These are phyloP conservation scores for Penicillium polonicum DNA, from an alignment of 2,329 filamentous ascomycete genomes.

Conservation along the genomic window DNA sequence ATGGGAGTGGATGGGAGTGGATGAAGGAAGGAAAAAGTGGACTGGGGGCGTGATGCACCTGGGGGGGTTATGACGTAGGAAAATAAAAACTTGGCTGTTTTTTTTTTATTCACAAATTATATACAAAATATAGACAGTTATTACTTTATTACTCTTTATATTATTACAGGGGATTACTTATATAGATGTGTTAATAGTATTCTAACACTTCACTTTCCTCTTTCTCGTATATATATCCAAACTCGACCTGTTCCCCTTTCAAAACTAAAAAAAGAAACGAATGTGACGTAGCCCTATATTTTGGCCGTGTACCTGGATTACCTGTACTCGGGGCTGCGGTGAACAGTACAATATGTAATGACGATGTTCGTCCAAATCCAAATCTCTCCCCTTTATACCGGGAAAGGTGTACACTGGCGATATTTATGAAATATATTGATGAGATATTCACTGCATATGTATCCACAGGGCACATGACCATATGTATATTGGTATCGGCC, in stretches of 20 bases:
- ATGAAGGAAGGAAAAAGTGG: slow-evolving; percentile 20
- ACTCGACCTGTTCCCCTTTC: not conserved
- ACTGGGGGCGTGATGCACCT: slow-evolving; percentile 21
- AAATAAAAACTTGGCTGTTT: slow-evolving; percentile 8
- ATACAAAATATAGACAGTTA: not conserved
- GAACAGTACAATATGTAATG: not conserved
- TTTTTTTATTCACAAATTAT: no score
- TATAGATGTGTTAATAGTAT: no score
- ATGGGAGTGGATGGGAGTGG: slow-evolving; percentile 19
- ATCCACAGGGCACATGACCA: not conserved
- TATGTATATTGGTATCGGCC: not conserved
- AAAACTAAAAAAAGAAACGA: not conserved
- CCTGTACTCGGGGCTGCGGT: not conserved
- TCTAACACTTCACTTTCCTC: no score
- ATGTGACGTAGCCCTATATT: not conserved
- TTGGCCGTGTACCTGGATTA: not conserved
- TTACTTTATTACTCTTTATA: not conserved
- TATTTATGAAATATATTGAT: no score
- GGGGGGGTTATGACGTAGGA: slow-evolving; percentile 36
- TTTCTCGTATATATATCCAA: no score
- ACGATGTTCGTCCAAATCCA: not conserved
- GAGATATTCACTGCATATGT: not conserved
- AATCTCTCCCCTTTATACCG: not conserved
- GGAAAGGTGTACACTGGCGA: not conserved
- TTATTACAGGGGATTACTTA: no score